These are phyloP conservation scores for Juncus effusus DNA, from an alignment of 176 grass and related monocot genomes.

Conservation along the genomic window DNA sequence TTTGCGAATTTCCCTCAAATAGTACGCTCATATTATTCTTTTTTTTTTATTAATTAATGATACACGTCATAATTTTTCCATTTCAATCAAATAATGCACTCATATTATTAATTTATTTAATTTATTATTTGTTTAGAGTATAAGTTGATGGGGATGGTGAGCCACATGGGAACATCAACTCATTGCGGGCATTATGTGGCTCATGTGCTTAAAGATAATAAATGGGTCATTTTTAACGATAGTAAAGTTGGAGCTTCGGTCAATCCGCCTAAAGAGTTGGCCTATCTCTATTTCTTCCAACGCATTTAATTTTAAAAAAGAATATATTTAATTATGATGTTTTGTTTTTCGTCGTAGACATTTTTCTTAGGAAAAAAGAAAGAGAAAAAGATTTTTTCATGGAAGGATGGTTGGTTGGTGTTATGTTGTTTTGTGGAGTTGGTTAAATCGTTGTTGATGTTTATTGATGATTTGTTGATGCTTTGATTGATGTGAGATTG, in stretches of 20 bases:
- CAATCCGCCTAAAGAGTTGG: constrained; percentile 94
- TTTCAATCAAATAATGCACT: not conserved
- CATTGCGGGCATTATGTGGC: constrained; percentile 96
- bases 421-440: no score
- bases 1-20: not conserved
- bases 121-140: constrained; percentile 44
- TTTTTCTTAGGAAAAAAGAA: no score
- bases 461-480: no score
- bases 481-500: no score
- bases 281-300: constrained; percentile 94
- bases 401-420: no score
- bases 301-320: constrained; percentile 29
- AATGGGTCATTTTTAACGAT: constrained; percentile 91
- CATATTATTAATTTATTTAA: constrained; percentile 1
- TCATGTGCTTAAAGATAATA: constrained; percentile 76
- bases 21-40: not conserved
- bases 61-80: no score
- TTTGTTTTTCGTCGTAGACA: no score
- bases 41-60: no score
- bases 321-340: no score
- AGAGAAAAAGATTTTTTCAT: no score
- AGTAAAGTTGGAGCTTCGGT: constrained; percentile 83
- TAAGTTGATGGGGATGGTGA: constrained; percentile 83
- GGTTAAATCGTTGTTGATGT: no score
- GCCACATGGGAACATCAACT: constrained; percentile 92